Percentiles rank a stretch among this genome's conserved stretches.
phyloP scores from a whole-genome alignment of 306 rosid species.

The Glycine tomentella region DNA sequence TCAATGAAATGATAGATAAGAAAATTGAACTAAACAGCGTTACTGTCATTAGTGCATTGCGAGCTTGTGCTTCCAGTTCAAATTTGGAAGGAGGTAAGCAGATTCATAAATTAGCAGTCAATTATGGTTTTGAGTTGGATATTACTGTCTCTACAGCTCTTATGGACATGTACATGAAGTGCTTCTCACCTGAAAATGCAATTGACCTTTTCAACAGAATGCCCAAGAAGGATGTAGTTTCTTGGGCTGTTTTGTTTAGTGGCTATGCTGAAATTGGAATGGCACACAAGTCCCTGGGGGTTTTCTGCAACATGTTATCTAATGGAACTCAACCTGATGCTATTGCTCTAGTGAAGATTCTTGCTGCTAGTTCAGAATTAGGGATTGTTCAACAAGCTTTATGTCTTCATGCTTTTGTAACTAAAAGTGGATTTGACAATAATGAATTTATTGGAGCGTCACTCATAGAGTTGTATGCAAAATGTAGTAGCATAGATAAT shows the following conservation, averaged over 20 bases:
- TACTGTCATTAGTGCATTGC: conserved; percentile 70
- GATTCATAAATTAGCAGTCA: conserved; percentile 63
- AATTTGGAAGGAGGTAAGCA: conserved; percentile 65
- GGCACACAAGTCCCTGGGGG: conserved; percentile 63
- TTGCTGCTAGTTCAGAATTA: conserved; percentile 64
- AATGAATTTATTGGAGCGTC: conserved; percentile 72
- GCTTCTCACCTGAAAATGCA: conserved; percentile 66
- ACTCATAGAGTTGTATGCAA: conserved; percentile 77
- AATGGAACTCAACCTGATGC: conserved; percentile 67
- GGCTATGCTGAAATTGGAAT: conserved; percentile 76
- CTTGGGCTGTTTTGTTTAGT: conserved; percentile 74
- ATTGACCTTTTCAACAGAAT: conserved; percentile 63
- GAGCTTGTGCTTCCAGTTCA: conserved; percentile 64
- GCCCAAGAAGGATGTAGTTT: conserved; percentile 79
- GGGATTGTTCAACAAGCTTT: conserved; percentile 76
- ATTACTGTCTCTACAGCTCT: conserved; percentile 67
- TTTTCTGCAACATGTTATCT: conserved; percentile 65
- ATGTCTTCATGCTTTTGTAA: conserved; percentile 67
- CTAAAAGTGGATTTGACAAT: conserved; percentile 52
- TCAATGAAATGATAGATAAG: conserved; percentile 66
- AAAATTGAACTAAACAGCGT: conserved; percentile 64
- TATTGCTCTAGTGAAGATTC: conserved; percentile 76
- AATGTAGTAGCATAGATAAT: conserved; percentile 67
- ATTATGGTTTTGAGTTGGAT: conserved; percentile 65
- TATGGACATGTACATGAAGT: conserved; percentile 82